Percentiles rank a stretch among this genome's conserved stretches.
phyloP scores from a whole-genome alignment of 352 stramenopile species.

The Detonula confervacea region DNA sequence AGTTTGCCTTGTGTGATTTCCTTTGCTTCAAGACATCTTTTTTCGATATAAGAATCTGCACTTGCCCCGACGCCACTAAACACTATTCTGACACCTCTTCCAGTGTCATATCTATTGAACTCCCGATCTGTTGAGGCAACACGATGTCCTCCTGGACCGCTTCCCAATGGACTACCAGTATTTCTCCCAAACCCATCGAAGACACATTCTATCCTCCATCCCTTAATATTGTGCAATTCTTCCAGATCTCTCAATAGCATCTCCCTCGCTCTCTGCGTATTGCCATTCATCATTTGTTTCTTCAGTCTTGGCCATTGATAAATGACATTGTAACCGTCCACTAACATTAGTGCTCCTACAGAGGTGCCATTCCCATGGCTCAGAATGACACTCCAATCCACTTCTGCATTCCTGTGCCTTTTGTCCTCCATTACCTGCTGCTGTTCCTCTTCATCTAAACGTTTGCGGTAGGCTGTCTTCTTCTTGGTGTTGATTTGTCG shows the following conservation, averaged over 20 bases:
- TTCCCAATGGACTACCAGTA: conserved; percentile 55
- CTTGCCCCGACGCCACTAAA: conserved; percentile 69
- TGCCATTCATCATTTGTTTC: conserved; percentile 78
- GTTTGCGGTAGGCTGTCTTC: conserved; percentile 68
- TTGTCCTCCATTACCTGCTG: conserved; percentile 63
- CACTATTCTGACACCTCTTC: conserved; percentile 66
- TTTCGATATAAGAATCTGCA: conserved; percentile 82
- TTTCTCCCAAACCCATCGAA: conserved; percentile 80
- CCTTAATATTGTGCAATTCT: conserved; percentile 67
- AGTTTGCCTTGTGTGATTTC: conserved; percentile 70
- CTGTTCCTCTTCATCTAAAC: conserved; percentile 69
- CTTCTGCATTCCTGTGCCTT: conserved; percentile 59
- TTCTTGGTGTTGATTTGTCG: conserved; percentile 48
- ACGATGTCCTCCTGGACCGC: conserved; percentile 26
- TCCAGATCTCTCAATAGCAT: conserved; percentile 79
- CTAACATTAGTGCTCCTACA: conserved; percentile 66
- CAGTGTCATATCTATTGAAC: conserved; percentile 49
- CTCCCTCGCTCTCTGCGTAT: conserved; percentile 60
- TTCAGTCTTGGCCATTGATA: conserved; percentile 81
- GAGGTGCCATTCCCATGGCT: conserved; percentile 60
- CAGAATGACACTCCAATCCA: conserved; percentile 82
- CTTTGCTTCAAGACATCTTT: conserved; percentile 65
- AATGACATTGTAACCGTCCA: conserved; percentile 85
- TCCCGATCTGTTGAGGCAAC: conserved; percentile 44
- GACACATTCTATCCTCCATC: conserved; percentile 82